A percentile compares a stretch with the other conserved stretches of the same genome.
phyloP scores from a whole-genome alignment of 441 rosid genomes.

The Hura crepitans region DNA sequence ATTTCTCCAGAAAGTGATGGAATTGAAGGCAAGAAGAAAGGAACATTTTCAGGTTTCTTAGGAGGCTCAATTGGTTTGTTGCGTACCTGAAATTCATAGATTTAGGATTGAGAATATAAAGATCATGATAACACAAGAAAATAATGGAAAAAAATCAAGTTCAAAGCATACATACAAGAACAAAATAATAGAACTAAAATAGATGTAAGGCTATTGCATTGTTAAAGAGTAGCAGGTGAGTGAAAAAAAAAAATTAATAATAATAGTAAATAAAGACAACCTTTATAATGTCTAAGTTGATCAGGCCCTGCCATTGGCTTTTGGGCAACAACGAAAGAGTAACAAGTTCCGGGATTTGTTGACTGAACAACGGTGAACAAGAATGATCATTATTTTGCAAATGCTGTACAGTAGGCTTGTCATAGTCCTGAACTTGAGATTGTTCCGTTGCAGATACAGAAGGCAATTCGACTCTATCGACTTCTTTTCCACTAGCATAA shows the following conservation, averaged over 20 bases:
- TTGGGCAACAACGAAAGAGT: constrained; percentile 89
- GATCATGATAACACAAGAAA: background rate
- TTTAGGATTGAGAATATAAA: constrained; percentile 8
- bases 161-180: too few relatives aligned
- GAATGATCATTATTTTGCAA: constrained; percentile 25
- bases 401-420: constrained; percentile 35
- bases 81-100: constrained; percentile 47
- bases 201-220: background rate
- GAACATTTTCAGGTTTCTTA: constrained; percentile 82
- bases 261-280: too few relatives aligned
- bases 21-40: constrained; percentile 84
- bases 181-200: background rate
- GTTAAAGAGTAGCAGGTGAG: background rate
- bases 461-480: constrained; percentile 75
- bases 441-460: constrained; percentile 57
- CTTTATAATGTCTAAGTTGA: constrained; percentile 93
- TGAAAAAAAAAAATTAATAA: constrained; percentile 3
- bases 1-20: constrained; percentile 91
- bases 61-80: constrained; percentile 97
- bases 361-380: constrained; percentile 32
- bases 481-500: constrained; percentile 76
- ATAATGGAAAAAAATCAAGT: background rate
- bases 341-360: constrained; percentile 86
- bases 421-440: constrained; percentile 48
- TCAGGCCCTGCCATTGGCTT: constrained; percentile 95